phyloP scores from a whole-genome alignment of 768 basidiomycete genomes.

The Coprinopsis sp. region DNA sequence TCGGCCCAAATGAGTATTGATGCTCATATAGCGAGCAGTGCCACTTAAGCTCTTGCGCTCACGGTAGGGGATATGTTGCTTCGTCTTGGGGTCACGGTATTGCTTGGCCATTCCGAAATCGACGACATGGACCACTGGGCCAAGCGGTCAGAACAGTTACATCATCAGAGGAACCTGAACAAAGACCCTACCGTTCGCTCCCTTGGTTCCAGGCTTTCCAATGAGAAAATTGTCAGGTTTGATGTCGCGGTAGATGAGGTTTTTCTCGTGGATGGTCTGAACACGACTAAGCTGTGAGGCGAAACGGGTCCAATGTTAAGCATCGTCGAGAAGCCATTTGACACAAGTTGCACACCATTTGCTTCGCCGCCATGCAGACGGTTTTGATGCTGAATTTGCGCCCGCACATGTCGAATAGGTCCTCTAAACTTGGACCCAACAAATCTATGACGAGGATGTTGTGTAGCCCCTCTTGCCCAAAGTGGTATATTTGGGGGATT shows the following conservation, averaged over 20 bases:
- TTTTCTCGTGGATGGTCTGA: slow-evolving; percentile 98
- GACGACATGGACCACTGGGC: slow-evolving; percentile 84
- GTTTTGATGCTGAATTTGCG: slow-evolving; percentile 98
- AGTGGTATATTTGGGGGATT: slow-evolving; percentile 99
- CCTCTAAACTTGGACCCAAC: slow-evolving; percentile 93
- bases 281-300: slow-evolving; percentile 76
- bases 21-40: slow-evolving; percentile 99
- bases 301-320: slow-evolving; percentile 5
- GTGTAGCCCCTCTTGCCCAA: slow-evolving; percentile 97
- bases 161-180: background rate
- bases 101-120: slow-evolving; percentile 99
- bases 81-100: slow-evolving; percentile 98
- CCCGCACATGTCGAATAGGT: slow-evolving; percentile 98
- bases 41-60: slow-evolving; percentile 97
- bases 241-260: slow-evolving; percentile 98
- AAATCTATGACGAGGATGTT: slow-evolving; percentile 99
- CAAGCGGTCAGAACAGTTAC: slow-evolving; percentile 2
- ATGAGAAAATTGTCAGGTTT: slow-evolving; percentile 99
- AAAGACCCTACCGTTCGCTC: slow-evolving; percentile 62
- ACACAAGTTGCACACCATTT: slow-evolving; percentile 63
- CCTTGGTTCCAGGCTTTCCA: slow-evolving; percentile 89
- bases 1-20: slow-evolving; percentile 97
- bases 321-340: background rate
- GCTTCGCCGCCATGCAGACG: slow-evolving; percentile 97
- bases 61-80: slow-evolving; percentile 98